phyloP scores from a whole-genome alignment of 306 rosid genomes.

The Mucuna pruriens region DNA sequence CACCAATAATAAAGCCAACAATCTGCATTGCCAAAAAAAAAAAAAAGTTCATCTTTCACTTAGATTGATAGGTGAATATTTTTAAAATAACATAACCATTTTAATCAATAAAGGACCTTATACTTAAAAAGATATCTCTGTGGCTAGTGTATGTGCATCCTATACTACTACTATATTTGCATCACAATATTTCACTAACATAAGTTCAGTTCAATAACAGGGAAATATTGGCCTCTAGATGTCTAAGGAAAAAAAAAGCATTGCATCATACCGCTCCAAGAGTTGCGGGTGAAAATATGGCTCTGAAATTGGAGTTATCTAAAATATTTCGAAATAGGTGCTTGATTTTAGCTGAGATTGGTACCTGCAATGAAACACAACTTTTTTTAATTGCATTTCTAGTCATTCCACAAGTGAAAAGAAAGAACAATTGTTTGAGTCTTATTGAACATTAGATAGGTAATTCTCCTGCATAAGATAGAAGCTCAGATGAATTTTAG shows the following conservation, averaged over 20 bases:
- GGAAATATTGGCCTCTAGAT: not conserved
- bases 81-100: not conserved
- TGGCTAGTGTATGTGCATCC: not conserved
- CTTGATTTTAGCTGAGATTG: constrained; percentile 43
- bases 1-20: constrained; percentile 67
- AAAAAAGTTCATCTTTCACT: not conserved
- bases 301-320: constrained; percentile 54
- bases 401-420: constrained; percentile 3
- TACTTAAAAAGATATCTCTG: not conserved
- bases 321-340: constrained; percentile 31
- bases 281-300: constrained; percentile 80
- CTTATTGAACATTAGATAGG: not conserved
- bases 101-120: not conserved
- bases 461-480: constrained; percentile 8
- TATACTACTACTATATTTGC: not conserved
- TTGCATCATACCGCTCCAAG: constrained; percentile 67
- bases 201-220: not conserved
- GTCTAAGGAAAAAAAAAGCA: not conserved
- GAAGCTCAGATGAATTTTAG: constrained; percentile 6
- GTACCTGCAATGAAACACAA: constrained; percentile 43
- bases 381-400: not conserved
- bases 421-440: not conserved
- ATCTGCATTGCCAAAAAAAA: constrained; percentile 44
- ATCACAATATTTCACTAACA: not conserved
- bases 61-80: not conserved